Conservation (phyloP, 73 alveolate genomes). For the Stentor coeruleus region DNA sequence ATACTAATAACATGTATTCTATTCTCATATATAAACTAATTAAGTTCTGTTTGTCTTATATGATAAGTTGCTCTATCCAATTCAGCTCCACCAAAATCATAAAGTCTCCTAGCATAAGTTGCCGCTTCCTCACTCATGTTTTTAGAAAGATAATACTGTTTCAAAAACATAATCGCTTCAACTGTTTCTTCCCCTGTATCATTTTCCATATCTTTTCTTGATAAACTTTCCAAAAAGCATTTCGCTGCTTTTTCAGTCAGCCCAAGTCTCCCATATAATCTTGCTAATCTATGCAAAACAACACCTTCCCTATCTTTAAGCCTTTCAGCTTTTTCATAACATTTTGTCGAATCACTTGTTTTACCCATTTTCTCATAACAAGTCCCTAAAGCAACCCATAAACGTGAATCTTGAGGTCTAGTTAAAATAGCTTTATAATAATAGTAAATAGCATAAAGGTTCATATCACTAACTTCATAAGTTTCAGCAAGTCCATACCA, state of each 20-base stretch:
- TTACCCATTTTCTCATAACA: conserved; percentile 90
- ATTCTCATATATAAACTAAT: too few relatives aligned
- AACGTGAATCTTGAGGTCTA: conserved; percentile 93
- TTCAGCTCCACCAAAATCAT: conserved; percentile 82
- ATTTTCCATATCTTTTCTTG: conserved; percentile 79
- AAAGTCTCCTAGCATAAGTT: conserved; percentile 76
- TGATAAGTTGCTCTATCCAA: conserved; percentile 28
- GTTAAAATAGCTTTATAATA: conserved; percentile 90
- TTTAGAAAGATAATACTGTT: conserved; percentile 66
- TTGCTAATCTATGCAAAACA: conserved; percentile 92
- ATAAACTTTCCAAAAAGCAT: conserved; percentile 84
- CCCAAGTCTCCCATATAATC: conserved; percentile 78
- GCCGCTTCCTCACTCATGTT: conserved; percentile 78
- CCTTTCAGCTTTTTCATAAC: conserved; percentile 93
- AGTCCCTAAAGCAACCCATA: conserved; percentile 97
- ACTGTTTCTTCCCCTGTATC: conserved; percentile 81
- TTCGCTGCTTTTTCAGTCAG: conserved; percentile 85
- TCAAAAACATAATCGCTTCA: conserved; percentile 87
- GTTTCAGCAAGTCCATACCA: conserved; percentile 96
- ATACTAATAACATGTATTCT: too few relatives aligned
- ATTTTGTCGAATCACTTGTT: conserved; percentile 87
- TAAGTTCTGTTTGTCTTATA: conserved; percentile 21
- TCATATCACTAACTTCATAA: conserved; percentile 89
- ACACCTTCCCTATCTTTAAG: conserved; percentile 95
- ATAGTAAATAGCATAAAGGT: conserved; percentile 92